phyloP scores from a whole-genome alignment of 257 asterid species.

The Solanum pinnatisectum region DNA sequence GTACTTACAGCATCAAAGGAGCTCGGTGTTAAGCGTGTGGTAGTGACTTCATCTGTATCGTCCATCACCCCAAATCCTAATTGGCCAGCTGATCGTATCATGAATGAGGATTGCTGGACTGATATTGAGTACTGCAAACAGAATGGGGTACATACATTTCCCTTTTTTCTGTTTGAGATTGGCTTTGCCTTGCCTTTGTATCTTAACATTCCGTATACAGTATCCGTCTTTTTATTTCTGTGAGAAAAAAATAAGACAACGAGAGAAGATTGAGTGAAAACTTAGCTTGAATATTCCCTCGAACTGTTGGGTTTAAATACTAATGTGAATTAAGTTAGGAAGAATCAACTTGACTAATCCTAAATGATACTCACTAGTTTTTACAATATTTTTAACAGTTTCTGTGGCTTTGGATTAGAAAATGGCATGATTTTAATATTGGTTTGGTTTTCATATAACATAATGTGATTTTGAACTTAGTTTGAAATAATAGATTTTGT shows the following conservation, averaged over 20 bases:
- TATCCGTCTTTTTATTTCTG: background rate
- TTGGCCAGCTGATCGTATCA: constrained; percentile 56
- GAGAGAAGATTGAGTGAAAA: background rate
- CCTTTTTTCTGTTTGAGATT: background rate
- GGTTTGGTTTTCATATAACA: background rate
- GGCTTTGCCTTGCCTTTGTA: background rate
- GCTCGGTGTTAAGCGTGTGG: constrained; percentile 79
- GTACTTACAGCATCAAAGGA: constrained; percentile 87
- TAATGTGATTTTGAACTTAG: background rate
- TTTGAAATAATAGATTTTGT: background rate
- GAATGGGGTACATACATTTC: constrained; percentile 47
- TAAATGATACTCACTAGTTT: background rate
- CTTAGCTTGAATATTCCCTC: background rate
- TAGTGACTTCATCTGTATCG: constrained; percentile 71
- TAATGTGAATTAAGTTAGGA: background rate
- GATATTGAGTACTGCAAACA: constrained; percentile 74
- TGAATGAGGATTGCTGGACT: constrained; percentile 84
- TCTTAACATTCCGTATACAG: background rate
- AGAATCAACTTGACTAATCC: background rate
- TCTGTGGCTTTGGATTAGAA: background rate
- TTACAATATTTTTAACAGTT: background rate
- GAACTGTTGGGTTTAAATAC: background rate
- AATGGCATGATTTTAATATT: background rate
- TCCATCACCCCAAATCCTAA: constrained; percentile 59
- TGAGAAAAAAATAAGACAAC: background rate